A percentile compares a stretch with the other conserved stretches of the same genome.
Evolutionary conservation across 116 monocot species (phyloP).

Genomic region (Thalassia testudinum): DNA sequence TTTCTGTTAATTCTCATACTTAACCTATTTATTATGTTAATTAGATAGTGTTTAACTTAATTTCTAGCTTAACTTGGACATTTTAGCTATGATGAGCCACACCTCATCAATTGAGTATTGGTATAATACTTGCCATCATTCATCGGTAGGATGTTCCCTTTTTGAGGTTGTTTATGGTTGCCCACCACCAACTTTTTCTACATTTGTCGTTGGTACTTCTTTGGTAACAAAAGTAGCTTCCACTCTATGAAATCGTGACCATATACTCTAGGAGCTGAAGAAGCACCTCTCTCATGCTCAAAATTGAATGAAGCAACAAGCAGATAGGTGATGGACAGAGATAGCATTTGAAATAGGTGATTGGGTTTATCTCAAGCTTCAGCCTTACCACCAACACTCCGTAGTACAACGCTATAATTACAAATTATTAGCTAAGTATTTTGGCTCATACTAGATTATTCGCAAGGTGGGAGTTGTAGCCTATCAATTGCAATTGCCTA

Average conservation of each 20-base stretch:
- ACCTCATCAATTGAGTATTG: too few species aligned
- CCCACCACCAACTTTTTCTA: neutral
- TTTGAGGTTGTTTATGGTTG: constrained; percentile 2
- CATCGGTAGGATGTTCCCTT: neutral
- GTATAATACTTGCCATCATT: neutral
- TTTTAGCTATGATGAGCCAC: too few species aligned
- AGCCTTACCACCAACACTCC: neutral
- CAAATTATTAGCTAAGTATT: neutral
- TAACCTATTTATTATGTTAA: too few species aligned
- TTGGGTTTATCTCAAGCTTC: neutral
- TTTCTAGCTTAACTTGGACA: too few species aligned
- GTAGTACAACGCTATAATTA: neutral
- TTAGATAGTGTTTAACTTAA: too few species aligned
- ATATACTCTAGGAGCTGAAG: neutral
- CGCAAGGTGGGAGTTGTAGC: neutral
- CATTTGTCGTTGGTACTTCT: neutral
- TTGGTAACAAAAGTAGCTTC: neutral
- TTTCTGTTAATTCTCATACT: too few species aligned
- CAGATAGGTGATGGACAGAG: neutral
- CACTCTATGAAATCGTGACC: neutral
- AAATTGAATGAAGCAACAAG: neutral
- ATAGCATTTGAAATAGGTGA: neutral
- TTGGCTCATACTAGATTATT: neutral
- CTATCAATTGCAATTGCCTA: neutral
- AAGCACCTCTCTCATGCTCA: neutral